Evolutionary conservation across 2,329 filamentous ascomycete species (phyloP).

Genomic region (Phoma herbarum): DNA sequence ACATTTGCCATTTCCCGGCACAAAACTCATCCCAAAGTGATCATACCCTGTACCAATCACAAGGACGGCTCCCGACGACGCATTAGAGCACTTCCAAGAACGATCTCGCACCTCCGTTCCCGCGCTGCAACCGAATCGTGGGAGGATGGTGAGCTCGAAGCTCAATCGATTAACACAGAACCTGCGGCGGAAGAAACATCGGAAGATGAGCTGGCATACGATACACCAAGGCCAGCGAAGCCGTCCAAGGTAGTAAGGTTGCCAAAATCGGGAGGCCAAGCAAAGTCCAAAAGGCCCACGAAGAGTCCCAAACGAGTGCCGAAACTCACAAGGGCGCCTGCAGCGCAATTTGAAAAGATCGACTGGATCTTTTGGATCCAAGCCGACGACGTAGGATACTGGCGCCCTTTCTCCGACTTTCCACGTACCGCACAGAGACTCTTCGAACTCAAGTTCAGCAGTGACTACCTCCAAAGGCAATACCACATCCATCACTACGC

Average conservation of each 20-base stretch:
- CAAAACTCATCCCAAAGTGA: not conserved
- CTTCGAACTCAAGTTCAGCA: not conserved
- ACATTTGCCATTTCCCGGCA: not conserved
- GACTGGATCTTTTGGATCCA: conserved; percentile 4
- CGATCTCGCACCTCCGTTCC: not conserved
- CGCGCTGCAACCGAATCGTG: not conserved
- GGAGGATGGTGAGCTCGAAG: not conserved
- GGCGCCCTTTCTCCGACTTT: not conserved
- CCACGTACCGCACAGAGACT: not conserved
- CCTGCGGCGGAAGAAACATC: not conserved
- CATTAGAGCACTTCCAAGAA: too few relatives aligned
- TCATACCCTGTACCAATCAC: not conserved
- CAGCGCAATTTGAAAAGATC: not conserved
- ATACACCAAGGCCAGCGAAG: not conserved
- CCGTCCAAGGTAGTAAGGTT: not conserved
- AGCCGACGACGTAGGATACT: not conserved
- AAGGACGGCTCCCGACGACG: too few relatives aligned
- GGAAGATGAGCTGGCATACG: not conserved
- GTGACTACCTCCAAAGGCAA: not conserved
- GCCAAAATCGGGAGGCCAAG: not conserved
- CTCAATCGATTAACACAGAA: not conserved
- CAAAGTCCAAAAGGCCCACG: not conserved
- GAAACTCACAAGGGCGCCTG: not conserved
- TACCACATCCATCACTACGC: not conserved
- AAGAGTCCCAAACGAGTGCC: not conserved